These are phyloP conservation scores for Trebouxiophyceae sp. DNA, from an alignment of 163 green algal species.

Conservation along the genomic window DNA sequence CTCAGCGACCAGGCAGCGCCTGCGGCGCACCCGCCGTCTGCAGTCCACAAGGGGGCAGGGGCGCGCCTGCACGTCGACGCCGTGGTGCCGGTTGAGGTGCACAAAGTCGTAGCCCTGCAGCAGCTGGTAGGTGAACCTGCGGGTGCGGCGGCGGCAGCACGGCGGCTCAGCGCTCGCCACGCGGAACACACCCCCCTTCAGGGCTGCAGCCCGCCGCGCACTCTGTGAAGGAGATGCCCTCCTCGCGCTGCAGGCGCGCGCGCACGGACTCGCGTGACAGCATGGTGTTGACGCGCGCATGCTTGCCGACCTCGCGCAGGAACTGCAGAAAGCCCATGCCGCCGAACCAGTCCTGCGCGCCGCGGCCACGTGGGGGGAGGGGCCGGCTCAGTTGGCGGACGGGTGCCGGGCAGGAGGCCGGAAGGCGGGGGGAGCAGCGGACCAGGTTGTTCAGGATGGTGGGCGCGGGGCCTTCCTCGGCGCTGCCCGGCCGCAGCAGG, in stretches of 20 bases:
- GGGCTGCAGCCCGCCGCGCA: too few relatives aligned
- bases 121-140: conserved; percentile 96
- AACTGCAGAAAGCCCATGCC: conserved; percentile 86
- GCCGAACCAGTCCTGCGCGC: conserved; percentile 75
- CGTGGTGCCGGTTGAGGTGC: conserved; percentile 76
- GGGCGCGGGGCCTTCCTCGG: conserved; percentile 6
- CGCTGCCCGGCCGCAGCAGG: conserved; percentile 19
- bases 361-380: too few relatives aligned
- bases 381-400: too few relatives aligned
- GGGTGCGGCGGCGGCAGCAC: neutral
- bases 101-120: conserved; percentile 98
- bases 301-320: conserved; percentile 89
- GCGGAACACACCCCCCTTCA: too few relatives aligned
- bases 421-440: too few relatives aligned
- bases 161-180: too few relatives aligned
- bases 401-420: too few relatives aligned
- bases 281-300: conserved; percentile 90
- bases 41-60: neutral
- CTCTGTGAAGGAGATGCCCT: conserved; percentile 98
- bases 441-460: conserved; percentile 89
- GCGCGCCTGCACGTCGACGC: conserved; percentile 73
- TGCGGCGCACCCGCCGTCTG: too few relatives aligned
- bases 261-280: conserved; percentile 91
- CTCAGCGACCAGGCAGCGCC: too few relatives aligned
- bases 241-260: conserved; percentile 76